Percentiles rank a stretch among this genome's conserved stretches.
phyloP scores from a whole-genome alignment of 2,329 filamentous ascomycete genomes.

The Penicillium sclerotiorum region DNA sequence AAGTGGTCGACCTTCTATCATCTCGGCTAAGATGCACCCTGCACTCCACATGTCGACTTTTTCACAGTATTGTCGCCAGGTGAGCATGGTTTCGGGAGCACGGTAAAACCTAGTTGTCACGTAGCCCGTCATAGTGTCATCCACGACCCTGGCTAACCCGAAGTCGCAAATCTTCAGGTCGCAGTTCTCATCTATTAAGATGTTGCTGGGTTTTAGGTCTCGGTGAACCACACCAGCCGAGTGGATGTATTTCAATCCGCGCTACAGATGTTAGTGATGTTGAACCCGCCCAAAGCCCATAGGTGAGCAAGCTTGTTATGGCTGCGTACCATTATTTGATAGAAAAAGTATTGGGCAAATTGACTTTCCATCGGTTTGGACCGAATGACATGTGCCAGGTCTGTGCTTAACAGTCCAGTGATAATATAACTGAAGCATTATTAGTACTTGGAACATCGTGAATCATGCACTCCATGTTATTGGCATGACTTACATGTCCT shows the following conservation, averaged over 20 bases:
- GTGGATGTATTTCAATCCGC: conserved; percentile 97
- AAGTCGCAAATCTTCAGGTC: conserved; percentile 99
- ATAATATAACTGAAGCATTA: not conserved
- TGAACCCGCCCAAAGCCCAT: too few species aligned
- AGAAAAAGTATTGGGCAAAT: conserved; percentile 5
- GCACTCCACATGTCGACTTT: conserved; percentile 99
- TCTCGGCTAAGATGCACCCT: conserved; percentile 97
- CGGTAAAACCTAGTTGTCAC: conserved; percentile 98
- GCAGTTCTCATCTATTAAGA: conserved; percentile 98
- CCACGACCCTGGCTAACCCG: conserved; percentile 87
- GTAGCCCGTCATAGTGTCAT: conserved; percentile 98
- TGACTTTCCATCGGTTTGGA: not conserved
- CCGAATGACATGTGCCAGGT: conserved; percentile 1
- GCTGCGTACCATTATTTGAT: conserved; percentile 6
- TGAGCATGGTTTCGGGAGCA: conserved; percentile 99
- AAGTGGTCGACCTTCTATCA: conserved; percentile 95
- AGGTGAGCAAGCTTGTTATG: not conserved
- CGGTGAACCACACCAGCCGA: conserved; percentile 96
- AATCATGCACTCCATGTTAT: not conserved
- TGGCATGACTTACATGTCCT: conserved; percentile 2
- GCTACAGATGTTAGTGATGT: conserved; percentile 56
- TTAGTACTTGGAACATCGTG: not conserved
- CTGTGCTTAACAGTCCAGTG: conserved; percentile 2
- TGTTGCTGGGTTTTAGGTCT: conserved; percentile 97
- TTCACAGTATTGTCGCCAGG: conserved; percentile 99